A percentile compares a stretch with the other conserved stretches of the same genome.
Evolutionary conservation across 164 flowering plant species (phyloP).

Genomic region (Liquidambar formosana): DNA sequence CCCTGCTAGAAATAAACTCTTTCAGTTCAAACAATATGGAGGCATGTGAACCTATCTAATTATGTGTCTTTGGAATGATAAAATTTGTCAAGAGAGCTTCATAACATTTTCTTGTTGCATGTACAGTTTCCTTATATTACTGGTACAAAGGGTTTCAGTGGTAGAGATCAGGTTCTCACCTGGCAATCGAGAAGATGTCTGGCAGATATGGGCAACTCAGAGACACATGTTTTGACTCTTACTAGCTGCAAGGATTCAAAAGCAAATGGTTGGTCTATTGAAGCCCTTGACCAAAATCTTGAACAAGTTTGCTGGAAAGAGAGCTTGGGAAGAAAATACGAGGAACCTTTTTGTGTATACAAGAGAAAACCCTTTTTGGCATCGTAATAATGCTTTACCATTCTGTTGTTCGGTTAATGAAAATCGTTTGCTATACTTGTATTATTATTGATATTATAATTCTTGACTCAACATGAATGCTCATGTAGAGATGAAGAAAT

Average conservation of each 20-base stretch:
- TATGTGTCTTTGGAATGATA: background rate
- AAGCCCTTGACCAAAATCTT: constrained; percentile 37
- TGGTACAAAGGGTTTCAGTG: constrained; percentile 15
- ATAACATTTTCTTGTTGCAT: constrained; percentile 1
- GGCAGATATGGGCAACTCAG: constrained; percentile 7
- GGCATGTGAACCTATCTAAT: constrained; percentile 31
- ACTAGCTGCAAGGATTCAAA: constrained; percentile 51
- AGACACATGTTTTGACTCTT: constrained; percentile 34
- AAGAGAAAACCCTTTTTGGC: constrained; percentile 36
- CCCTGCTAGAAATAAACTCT: constrained; percentile 67
- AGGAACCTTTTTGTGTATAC: constrained; percentile 52
- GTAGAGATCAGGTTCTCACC: background rate
- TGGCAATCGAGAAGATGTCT: constrained; percentile 12
- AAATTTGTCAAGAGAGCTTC: background rate
- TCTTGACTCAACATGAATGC: background rate
- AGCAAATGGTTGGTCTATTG: constrained; percentile 53
- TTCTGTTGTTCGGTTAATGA: constrained; percentile 1
- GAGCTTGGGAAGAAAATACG: constrained; percentile 23
- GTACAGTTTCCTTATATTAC: constrained; percentile 55
- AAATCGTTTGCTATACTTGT: background rate
- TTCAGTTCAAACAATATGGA: constrained; percentile 76
- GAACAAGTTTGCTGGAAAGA: constrained; percentile 72
- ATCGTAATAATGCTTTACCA: constrained; percentile 37
- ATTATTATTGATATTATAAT: background rate
- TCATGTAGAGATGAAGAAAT: constrained; percentile 47